Evolutionary conservation across 2,329 filamentous ascomycete genomes (phyloP).

Genomic region (Xylaria polymorpha): DNA sequence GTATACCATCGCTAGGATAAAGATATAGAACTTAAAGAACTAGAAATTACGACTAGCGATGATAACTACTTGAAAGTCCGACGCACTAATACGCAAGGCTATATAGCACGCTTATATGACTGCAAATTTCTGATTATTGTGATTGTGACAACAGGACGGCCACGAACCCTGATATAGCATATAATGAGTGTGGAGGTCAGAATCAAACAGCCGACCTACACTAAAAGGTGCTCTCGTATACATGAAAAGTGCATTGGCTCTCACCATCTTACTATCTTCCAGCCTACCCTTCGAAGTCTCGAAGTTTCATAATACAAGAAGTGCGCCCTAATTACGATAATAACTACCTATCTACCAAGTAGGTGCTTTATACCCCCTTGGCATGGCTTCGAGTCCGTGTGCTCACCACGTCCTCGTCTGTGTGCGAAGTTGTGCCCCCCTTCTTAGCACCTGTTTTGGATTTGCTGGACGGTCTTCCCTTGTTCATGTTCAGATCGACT

Average conservation of each 20-base stretch:
- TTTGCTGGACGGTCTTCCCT: constrained; percentile 30
- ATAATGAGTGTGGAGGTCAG: background rate
- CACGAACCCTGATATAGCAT: background rate
- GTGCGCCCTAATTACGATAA: background rate
- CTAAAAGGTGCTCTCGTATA: background rate
- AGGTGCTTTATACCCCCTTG: constrained; percentile 5
- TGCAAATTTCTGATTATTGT: no score
- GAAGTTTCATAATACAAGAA: background rate
- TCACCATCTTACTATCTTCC: background rate
- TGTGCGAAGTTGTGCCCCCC: constrained; percentile 30
- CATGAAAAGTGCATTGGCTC: background rate
- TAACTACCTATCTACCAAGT: background rate
- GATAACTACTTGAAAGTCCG: background rate
- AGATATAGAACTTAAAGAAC: background rate
- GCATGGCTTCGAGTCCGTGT: constrained; percentile 42
- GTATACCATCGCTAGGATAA: background rate
- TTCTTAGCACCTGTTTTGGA: constrained; percentile 31
- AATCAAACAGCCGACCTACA: background rate
- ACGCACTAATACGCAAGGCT: background rate
- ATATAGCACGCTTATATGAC: no score
- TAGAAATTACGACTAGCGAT: background rate
- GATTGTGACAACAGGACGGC: background rate
- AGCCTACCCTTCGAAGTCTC: background rate
- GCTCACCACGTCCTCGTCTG: constrained; percentile 42
- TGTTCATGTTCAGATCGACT: constrained; percentile 14